Conservation (phyloP, 106 monocot species). For the Chionographis japonica region DNA sequence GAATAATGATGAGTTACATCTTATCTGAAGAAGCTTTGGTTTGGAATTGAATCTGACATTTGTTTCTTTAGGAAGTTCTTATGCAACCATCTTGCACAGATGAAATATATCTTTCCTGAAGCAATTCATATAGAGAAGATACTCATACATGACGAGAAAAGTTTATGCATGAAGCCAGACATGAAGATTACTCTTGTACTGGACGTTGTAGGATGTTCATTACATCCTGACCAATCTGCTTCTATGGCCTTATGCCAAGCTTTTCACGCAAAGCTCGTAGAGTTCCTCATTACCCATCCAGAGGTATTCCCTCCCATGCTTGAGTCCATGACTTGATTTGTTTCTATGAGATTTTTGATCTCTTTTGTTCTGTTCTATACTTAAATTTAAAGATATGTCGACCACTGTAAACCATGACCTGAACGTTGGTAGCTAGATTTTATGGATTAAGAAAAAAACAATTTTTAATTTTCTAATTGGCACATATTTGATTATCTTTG, state of each 20-base stretch:
- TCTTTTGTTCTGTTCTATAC: too few species aligned
- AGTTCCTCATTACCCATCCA: conserved; percentile 30
- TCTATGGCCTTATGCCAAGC: conserved; percentile 30
- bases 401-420: too few species aligned
- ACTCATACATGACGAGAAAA: conserved; percentile 56
- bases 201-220: conserved; percentile 12
- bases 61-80: conserved; percentile 46
- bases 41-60: neutral
- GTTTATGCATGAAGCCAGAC: conserved; percentile 56
- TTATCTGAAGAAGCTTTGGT: neutral
- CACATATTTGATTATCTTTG: too few species aligned
- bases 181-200: conserved; percentile 43
- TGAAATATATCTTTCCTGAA: conserved; percentile 64
- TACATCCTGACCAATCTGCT: conserved; percentile 25
- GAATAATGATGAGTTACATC: neutral
- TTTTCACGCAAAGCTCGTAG: conserved; percentile 45
- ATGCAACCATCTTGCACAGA: conserved; percentile 55
- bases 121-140: conserved; percentile 56
- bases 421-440: too few species aligned
- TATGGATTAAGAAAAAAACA: too few species aligned
- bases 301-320: conserved; percentile 6
- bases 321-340: too few species aligned
- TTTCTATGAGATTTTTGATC: neutral
- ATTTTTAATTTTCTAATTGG: too few species aligned
- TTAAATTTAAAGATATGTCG: too few species aligned